These are phyloP conservation scores for Aspergillus novoparasiticus DNA, from an alignment of 2,329 filamentous ascomycete species.

Conservation along the genomic window DNA sequence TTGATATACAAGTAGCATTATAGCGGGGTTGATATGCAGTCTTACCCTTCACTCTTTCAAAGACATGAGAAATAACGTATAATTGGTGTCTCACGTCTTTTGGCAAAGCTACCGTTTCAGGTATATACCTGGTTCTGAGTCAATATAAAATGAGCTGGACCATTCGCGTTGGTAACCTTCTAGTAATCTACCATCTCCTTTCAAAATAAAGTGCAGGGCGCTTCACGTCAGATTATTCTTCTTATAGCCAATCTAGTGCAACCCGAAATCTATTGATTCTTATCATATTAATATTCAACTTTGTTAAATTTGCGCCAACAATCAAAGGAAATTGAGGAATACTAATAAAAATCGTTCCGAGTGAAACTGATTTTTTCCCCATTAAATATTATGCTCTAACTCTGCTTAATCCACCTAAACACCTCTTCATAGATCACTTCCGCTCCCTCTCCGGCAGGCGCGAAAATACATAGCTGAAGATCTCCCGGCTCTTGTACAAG, in stretches of 20 bases:
- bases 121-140: no score
- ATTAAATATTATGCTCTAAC: not conserved
- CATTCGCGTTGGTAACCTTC: no score
- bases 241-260: not conserved
- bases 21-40: not conserved
- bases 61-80: not conserved
- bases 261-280: not conserved
- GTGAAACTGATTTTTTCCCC: not conserved
- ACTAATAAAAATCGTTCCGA: not conserved
- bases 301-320: not conserved
- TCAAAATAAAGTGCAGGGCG: not conserved
- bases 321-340: not conserved
- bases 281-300: not conserved
- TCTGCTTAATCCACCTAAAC: not conserved
- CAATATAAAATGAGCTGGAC: no score
- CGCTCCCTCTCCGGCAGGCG: slow-evolving; percentile 53
- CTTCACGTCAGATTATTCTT: not conserved
- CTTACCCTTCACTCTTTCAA: no score
- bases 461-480: slow-evolving; percentile 83
- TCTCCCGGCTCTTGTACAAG: slow-evolving; percentile 85
- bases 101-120: no score
- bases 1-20: not conserved
- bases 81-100: not conserved
- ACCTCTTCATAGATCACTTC: not conserved
- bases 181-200: not conserved